Percentiles rank a stretch among this genome's conserved stretches.
These are phyloP conservation scores for Fonsecaea pugnacius DNA, from an alignment of 2,329 filamentous ascomycete species.

Conservation along the genomic window DNA sequence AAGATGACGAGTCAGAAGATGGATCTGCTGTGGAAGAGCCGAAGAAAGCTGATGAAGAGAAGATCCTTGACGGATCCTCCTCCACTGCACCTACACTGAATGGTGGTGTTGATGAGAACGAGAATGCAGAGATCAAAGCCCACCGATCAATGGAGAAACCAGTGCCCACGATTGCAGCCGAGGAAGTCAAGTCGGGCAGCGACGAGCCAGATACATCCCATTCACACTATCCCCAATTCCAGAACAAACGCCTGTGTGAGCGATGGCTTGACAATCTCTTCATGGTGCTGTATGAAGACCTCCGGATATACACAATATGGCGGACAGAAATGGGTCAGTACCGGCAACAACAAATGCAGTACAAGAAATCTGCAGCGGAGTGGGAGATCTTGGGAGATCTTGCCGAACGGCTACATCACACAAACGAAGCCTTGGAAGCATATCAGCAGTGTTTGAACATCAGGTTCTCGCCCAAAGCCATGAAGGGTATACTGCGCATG, in stretches of 20 bases:
- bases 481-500: constrained; percentile 79
- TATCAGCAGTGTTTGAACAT: constrained; percentile 85
- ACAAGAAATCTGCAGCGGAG: constrained; percentile 95
- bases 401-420: constrained; percentile 89
- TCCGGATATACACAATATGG: constrained; percentile 99
- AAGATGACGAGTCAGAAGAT: constrained; percentile 39
- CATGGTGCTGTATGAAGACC: constrained; percentile 98
- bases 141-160: constrained; percentile 71
- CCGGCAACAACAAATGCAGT: constrained; percentile 87
- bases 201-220: constrained; percentile 70
- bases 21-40: constrained; percentile 33
- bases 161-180: constrained; percentile 75
- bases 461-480: constrained; percentile 90
- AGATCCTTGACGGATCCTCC: constrained; percentile 37
- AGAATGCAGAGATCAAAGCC: constrained; percentile 40
- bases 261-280: constrained; percentile 98
- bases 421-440: constrained; percentile 87
- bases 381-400: constrained; percentile 97
- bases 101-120: constrained; percentile 34
- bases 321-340: constrained; percentile 97
- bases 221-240: constrained; percentile 82
- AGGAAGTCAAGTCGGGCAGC: constrained; percentile 73
- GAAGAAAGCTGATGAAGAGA: constrained; percentile 37
- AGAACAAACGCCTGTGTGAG: constrained; percentile 96
- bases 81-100: constrained; percentile 42